Evolutionary conservation across 2,329 filamentous ascomycete species (phyloP).

Genomic region (Aureobasidium sp.): DNA sequence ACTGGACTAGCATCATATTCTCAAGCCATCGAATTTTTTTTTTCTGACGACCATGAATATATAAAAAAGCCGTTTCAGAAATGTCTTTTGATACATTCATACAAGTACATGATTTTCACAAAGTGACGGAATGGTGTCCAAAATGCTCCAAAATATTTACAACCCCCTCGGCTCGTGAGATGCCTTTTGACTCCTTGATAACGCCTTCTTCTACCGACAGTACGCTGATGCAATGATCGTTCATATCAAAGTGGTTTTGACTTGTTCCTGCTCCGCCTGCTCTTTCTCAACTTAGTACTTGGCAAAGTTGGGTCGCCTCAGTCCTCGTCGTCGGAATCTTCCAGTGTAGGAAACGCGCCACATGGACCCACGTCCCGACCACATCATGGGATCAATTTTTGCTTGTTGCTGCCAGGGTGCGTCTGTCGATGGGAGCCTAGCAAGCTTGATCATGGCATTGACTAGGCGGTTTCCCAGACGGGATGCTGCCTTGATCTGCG

Average conservation of each 20-base stretch:
- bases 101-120: not conserved
- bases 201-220: not conserved
- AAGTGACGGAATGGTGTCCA: not conserved
- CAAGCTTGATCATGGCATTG: not conserved
- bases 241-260: not conserved
- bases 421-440: not conserved
- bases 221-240: not conserved
- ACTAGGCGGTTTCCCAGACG: constrained; percentile 2
- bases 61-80: not conserved
- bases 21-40: not conserved
- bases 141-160: not conserved
- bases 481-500: not conserved
- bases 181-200: not conserved
- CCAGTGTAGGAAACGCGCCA: not conserved
- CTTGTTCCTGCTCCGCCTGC: not conserved
- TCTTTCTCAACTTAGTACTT: not conserved
- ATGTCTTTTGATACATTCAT: not conserved
- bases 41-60: not conserved
- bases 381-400: not conserved
- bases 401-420: not conserved
- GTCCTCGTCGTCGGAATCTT: not conserved
- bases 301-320: not conserved
- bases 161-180: not conserved
- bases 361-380: not conserved
- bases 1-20: not conserved